These are phyloP conservation scores for Biancaea sappan DNA, from an alignment of 306 rosid genomes.

Conservation along the genomic window DNA sequence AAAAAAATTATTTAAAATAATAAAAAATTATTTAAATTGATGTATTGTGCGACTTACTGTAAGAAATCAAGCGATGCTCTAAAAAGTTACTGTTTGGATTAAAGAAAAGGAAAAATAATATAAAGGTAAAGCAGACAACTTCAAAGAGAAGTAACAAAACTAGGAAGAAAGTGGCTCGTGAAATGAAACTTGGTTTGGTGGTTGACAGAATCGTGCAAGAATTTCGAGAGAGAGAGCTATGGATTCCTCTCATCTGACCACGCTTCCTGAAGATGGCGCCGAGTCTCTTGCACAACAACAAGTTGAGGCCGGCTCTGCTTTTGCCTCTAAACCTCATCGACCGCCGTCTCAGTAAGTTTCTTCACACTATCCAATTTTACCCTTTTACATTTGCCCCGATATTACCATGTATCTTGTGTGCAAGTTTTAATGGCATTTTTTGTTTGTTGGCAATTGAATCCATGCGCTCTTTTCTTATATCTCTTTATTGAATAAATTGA, in stretches of 20 bases:
- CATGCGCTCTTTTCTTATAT: neutral
- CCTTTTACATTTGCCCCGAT: neutral
- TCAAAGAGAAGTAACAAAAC: neutral
- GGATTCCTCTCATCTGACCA: slow-evolving; percentile 59
- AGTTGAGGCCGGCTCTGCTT: slow-evolving; percentile 52
- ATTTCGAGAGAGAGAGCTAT: slow-evolving; percentile 19
- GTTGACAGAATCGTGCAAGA: neutral
- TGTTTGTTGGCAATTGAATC: neutral
- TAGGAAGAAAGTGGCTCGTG: neutral
- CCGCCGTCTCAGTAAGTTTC: slow-evolving; percentile 70
- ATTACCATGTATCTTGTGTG: neutral
- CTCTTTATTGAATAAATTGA: neutral
- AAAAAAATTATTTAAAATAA: no score
- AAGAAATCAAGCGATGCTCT: no score
- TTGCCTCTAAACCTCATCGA: slow-evolving; percentile 73
- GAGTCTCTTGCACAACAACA: slow-evolving; percentile 40
- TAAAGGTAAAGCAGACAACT: neutral
- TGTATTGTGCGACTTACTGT: no score
- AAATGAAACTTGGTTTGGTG: neutral
- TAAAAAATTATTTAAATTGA: no score
- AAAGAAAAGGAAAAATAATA: no score
- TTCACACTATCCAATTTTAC: slow-evolving; percentile 21
- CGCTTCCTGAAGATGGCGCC: slow-evolving; percentile 64
- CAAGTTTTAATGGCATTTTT: neutral
- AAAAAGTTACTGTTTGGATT: neutral